These are phyloP conservation scores for Berberis thunbergii DNA, from an alignment of 164 flowering plant genomes.

Conservation along the genomic window DNA sequence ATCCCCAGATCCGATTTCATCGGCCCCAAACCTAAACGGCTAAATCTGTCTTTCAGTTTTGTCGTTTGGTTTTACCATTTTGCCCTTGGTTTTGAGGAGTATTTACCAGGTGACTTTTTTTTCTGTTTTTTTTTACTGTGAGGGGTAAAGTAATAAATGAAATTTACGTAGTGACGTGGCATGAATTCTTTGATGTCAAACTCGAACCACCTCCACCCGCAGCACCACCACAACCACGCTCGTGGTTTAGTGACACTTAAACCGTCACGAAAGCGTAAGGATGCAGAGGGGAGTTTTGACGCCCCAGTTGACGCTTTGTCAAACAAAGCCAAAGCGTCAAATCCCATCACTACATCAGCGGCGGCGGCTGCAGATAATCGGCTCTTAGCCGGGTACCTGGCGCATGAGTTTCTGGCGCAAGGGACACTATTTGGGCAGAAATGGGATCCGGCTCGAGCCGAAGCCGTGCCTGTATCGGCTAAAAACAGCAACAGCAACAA, in stretches of 20 bases:
- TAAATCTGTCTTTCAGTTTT: too few relatives aligned
- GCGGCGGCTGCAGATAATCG: constrained; percentile 20
- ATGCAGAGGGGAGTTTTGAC: constrained; percentile 14
- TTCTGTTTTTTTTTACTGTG: neutral
- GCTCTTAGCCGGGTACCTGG: constrained; percentile 80
- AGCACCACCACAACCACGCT: constrained; percentile 4
- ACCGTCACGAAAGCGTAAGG: constrained; percentile 54
- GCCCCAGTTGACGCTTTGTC: constrained; percentile 10
- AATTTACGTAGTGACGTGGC: constrained; percentile 30
- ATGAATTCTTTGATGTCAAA: constrained; percentile 23
- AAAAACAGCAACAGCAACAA: too few relatives aligned
- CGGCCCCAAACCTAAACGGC: too few relatives aligned
- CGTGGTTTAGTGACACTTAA: constrained; percentile 30
- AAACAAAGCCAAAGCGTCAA: neutral
- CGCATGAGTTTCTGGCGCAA: constrained; percentile 54
- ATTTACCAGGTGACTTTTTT: neutral
- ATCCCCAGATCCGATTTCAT: too few relatives aligned
- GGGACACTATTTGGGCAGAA: constrained; percentile 68
- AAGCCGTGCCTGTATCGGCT: constrained; percentile 21
- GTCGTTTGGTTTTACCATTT: constrained; percentile 6
- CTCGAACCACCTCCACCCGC: neutral
- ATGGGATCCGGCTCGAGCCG: constrained; percentile 49
- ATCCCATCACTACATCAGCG: constrained; percentile 4
- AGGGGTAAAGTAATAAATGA: neutral
- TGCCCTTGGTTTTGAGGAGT: constrained; percentile 7